Percentiles rank a stretch among this genome's conserved stretches.
Evolutionary conservation across 139 green algal genomes (phyloP).

Genomic region (Haematococcus lacustris): DNA sequence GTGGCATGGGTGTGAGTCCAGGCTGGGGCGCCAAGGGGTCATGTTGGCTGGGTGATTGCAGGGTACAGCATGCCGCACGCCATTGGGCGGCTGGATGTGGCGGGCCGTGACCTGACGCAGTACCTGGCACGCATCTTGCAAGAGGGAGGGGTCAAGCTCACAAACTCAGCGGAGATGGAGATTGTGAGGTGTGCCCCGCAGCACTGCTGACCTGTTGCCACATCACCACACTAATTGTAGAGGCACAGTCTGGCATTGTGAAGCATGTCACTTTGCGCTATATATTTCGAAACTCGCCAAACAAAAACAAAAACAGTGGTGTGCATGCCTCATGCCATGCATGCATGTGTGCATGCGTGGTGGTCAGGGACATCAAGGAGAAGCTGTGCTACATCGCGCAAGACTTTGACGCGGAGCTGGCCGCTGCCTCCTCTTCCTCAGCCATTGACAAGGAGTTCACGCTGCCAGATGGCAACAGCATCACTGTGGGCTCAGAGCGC

Average conservation of each 20-base stretch:
- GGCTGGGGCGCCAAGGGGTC: too few relatives aligned
- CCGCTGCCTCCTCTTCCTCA: constrained; percentile 49
- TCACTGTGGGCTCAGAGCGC: constrained; percentile 26
- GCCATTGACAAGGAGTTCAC: constrained; percentile 79
- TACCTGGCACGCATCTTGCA: constrained; percentile 78
- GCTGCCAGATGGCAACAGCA: constrained; percentile 23
- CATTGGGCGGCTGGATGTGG: constrained; percentile 84
- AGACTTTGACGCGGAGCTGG: constrained; percentile 89
- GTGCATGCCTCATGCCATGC: too few relatives aligned
- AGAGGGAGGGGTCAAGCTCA: constrained; percentile 87
- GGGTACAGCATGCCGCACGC: constrained; percentile 90
- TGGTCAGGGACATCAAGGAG: constrained; percentile 98
- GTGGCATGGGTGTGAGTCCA: too few relatives aligned
- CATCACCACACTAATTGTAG: too few relatives aligned
- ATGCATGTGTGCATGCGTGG: too few relatives aligned
- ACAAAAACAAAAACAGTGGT: too few relatives aligned
- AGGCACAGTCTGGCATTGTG: too few relatives aligned
- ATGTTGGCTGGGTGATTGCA: too few relatives aligned
- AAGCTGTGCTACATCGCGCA: constrained; percentile 91
- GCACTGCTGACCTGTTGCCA: too few relatives aligned
- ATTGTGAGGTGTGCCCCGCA: constrained; percentile 79
- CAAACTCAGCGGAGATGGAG: constrained; percentile 83
- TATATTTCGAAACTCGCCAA: too few relatives aligned
- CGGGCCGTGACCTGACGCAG: constrained; percentile 87
- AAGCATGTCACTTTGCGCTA: too few relatives aligned